Percentiles rank a stretch among this genome's conserved stretches.
Conservation (phyloP, 2,329 filamentous ascomycete genomes). For the Pseudopithomyces chartarum region DNA sequence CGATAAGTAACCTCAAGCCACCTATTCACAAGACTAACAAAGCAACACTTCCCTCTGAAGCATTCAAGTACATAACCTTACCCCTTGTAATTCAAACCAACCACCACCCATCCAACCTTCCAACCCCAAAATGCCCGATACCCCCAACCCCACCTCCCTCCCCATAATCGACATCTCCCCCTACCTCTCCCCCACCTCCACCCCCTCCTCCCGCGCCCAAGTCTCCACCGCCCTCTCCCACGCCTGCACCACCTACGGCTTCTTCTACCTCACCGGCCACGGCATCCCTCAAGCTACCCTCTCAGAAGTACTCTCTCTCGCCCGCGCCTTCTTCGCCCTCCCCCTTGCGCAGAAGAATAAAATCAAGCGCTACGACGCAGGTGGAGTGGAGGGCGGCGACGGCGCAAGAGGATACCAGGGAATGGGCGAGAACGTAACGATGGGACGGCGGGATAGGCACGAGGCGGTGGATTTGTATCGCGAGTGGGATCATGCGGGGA, state of each 20-base stretch:
- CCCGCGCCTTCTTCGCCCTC: constrained; percentile 42
- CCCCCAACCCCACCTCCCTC: constrained; percentile 21
- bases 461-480: constrained; percentile 49
- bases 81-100: too few species aligned
- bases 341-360: constrained; percentile 35
- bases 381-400: constrained; percentile 39
- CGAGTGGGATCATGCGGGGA: constrained; percentile 38
- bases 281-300: constrained; percentile 40
- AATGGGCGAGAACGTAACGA: constrained; percentile 45
- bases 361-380: constrained; percentile 42
- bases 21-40: too few species aligned
- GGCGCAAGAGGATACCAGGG: constrained; percentile 46
- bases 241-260: constrained; percentile 48
- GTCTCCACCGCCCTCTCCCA: constrained; percentile 39
- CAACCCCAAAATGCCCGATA: too few species aligned
- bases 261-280: constrained; percentile 51
- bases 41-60: too few species aligned
- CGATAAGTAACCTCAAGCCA: too few species aligned
- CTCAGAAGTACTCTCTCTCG: constrained; percentile 35
- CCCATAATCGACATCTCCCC: constrained; percentile 50
- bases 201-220: constrained; percentile 21
- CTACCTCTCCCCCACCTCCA: constrained; percentile 34
- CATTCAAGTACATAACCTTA: too few species aligned
- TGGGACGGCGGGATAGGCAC: constrained; percentile 41
- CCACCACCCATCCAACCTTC: too few species aligned